Percentiles rank a stretch among this genome's conserved stretches.
These are phyloP conservation scores for Lyophyllum semitale DNA, from an alignment of 768 basidiomycete genomes.

Conservation along the genomic window DNA sequence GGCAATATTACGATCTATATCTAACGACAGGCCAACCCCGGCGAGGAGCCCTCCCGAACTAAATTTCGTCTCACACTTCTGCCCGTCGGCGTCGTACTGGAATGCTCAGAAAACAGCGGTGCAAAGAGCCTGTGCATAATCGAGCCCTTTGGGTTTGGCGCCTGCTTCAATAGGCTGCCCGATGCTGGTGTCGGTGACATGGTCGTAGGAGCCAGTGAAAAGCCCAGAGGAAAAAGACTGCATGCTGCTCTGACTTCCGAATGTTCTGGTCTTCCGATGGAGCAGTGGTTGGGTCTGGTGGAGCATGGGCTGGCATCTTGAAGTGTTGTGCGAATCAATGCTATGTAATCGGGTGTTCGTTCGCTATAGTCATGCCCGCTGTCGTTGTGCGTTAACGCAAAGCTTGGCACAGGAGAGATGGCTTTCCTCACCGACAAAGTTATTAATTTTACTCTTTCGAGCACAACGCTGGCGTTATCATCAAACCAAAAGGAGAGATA, in stretches of 20 bases:
- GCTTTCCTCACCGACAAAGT: constrained; percentile 26
- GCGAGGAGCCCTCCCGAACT: constrained; percentile 79
- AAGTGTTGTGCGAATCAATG: neutral
- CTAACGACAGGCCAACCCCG: constrained; percentile 21
- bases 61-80: constrained; percentile 97
- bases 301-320: neutral
- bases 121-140: constrained; percentile 96
- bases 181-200: constrained; percentile 95
- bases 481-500: constrained; percentile 99
- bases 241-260: constrained; percentile 26
- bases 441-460: constrained; percentile 21
- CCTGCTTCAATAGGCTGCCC: constrained; percentile 95
- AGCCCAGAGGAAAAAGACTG: constrained; percentile 99
- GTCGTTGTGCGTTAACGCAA: constrained; percentile 98
- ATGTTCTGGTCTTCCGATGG: neutral
- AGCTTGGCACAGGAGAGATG: constrained; percentile 96
- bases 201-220: constrained; percentile 95
- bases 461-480: constrained; percentile 97
- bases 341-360: constrained; percentile 16
- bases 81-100: constrained; percentile 91
- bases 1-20: neutral
- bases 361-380: constrained; percentile 87
- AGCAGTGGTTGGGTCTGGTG: neutral
- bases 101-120: constrained; percentile 99
- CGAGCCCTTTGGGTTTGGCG: constrained; percentile 93